These are phyloP conservation scores for Exophiala oligosperma DNA, from an alignment of 2,329 filamentous ascomycete species.

Conservation along the genomic window DNA sequence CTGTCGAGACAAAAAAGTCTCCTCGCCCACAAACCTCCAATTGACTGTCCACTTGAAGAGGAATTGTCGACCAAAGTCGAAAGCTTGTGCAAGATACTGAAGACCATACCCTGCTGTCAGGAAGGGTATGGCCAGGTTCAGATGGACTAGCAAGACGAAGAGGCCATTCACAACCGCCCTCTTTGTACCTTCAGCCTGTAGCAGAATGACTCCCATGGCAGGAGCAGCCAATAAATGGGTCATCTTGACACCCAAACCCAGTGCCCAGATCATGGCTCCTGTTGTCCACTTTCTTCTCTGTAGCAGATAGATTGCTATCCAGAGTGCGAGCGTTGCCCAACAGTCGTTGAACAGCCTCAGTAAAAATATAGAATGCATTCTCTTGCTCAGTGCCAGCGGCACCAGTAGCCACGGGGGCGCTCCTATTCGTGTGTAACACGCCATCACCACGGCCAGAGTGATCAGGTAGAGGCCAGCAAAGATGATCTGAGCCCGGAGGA, in stretches of 20 bases:
- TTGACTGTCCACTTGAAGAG: conserved; percentile 99
- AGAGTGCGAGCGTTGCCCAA: conserved; percentile 81
- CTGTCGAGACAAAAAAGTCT: conserved; percentile 68
- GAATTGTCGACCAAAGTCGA: conserved; percentile 88
- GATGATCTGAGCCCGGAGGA: conserved; percentile 76
- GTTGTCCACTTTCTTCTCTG: conserved; percentile 73
- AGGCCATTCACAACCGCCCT: conserved; percentile 67
- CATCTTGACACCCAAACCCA: conserved; percentile 94
- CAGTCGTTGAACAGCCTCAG: conserved; percentile 95
- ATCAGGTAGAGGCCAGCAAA: conserved; percentile 79
- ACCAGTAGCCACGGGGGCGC: conserved; percentile 82
- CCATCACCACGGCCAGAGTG: conserved; percentile 74
- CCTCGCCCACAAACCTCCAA: conserved; percentile 92
- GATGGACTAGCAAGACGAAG: conserved; percentile 76
- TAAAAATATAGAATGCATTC: conserved; percentile 90
- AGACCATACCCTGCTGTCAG: conserved; percentile 6
- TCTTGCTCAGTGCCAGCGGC: conserved; percentile 83
- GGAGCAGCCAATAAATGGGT: conserved; percentile 79
- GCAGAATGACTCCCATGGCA: conserved; percentile 72
- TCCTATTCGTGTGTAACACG: conserved; percentile 63
- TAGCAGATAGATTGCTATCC: conserved; percentile 74
- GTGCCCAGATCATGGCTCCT: conserved; percentile 71
- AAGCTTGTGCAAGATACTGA: conserved; percentile 79
- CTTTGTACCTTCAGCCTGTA: conserved; percentile 69
- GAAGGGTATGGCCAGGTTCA: conserved; percentile 42